A percentile compares a stretch with the other conserved stretches of the same genome.
Evolutionary conservation across 768 basidiomycete species (phyloP).

Genomic region (Serendipita sp.): DNA sequence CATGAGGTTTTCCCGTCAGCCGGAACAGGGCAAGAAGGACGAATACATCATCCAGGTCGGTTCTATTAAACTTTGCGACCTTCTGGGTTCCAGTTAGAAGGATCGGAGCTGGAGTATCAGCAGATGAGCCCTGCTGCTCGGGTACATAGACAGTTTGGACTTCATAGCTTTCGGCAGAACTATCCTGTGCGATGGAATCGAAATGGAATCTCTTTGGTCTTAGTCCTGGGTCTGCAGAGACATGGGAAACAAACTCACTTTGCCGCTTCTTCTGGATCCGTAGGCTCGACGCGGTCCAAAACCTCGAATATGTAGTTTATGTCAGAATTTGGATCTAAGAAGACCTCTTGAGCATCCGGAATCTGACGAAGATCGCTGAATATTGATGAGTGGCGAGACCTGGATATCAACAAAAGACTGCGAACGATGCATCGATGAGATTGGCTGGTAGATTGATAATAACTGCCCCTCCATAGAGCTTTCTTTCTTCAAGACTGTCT

Average conservation of each 20-base stretch:
- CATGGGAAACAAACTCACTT: conserved; percentile 29
- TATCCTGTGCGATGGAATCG: conserved; percentile 79
- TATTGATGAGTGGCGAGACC: background rate
- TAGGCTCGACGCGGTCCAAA: conserved; percentile 49
- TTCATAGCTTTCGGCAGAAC: conserved; percentile 39
- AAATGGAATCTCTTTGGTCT: conserved; percentile 69
- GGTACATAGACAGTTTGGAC: conserved; percentile 26
- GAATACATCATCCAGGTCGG: conserved; percentile 44
- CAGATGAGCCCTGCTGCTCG: conserved; percentile 20
- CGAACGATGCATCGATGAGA: conserved; percentile 80
- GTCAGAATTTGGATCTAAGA: conserved; percentile 50
- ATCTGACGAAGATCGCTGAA: conserved; percentile 58
- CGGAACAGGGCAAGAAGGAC: conserved; percentile 74
- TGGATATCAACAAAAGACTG: conserved; percentile 5
- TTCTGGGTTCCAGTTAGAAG: conserved; percentile 51
- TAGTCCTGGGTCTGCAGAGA: background rate
- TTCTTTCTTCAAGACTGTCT: conserved; percentile 16
- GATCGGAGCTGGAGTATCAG: conserved; percentile 40
- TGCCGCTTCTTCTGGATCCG: conserved; percentile 42
- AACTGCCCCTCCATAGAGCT: conserved; percentile 83
- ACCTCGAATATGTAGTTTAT: conserved; percentile 76
- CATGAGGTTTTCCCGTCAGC: conserved; percentile 48
- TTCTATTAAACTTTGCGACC: conserved; percentile 61
- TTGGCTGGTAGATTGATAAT: conserved; percentile 33
- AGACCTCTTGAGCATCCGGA: conserved; percentile 90